These are phyloP conservation scores for Aureobasidium vineae DNA, from an alignment of 2,329 filamentous ascomycete genomes.

Conservation along the genomic window DNA sequence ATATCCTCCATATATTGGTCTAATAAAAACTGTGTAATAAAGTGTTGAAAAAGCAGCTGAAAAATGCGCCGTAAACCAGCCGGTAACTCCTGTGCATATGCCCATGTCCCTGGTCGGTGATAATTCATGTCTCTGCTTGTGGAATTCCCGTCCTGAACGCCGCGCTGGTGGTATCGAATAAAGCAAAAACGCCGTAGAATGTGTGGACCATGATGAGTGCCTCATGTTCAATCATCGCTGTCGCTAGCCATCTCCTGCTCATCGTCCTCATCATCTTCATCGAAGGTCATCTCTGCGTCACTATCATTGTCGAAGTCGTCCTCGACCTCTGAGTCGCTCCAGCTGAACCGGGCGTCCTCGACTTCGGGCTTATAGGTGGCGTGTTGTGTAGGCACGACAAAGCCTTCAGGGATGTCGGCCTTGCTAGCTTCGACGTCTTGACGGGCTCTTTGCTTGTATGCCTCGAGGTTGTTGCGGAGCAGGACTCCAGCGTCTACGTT, in stretches of 20 bases:
- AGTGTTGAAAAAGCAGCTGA: slow-evolving; percentile 3
- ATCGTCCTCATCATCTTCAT: slow-evolving; percentile 60
- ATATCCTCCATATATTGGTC: slow-evolving; percentile 6
- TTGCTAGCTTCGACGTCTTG: slow-evolving; percentile 71
- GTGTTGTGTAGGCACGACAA: slow-evolving; percentile 74
- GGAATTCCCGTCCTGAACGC: not conserved
- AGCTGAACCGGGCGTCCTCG: slow-evolving; percentile 66
- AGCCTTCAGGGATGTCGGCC: slow-evolving; percentile 73
- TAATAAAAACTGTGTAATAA: slow-evolving; percentile 14
- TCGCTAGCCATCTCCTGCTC: slow-evolving; percentile 60
- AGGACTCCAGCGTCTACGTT: slow-evolving; percentile 91
- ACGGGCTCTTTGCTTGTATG: slow-evolving; percentile 68
- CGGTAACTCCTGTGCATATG: not conserved
- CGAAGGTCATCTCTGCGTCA: slow-evolving; percentile 50
- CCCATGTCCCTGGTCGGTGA: not conserved
- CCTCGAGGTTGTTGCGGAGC: slow-evolving; percentile 68
- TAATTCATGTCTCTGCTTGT: not conserved
- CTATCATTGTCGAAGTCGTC: slow-evolving; percentile 74
- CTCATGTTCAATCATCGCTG: slow-evolving; percentile 39
- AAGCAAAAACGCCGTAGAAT: slow-evolving; percentile 11
- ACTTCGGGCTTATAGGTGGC: slow-evolving; percentile 60
- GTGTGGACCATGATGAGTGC: not conserved
- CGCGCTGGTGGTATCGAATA: slow-evolving; percentile 23
- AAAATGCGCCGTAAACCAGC: slow-evolving; percentile 11
- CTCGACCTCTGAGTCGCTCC: slow-evolving; percentile 57